phyloP scores from a whole-genome alignment of 2,329 filamentous ascomycete species.

The Ophiocordyceps australis region DNA sequence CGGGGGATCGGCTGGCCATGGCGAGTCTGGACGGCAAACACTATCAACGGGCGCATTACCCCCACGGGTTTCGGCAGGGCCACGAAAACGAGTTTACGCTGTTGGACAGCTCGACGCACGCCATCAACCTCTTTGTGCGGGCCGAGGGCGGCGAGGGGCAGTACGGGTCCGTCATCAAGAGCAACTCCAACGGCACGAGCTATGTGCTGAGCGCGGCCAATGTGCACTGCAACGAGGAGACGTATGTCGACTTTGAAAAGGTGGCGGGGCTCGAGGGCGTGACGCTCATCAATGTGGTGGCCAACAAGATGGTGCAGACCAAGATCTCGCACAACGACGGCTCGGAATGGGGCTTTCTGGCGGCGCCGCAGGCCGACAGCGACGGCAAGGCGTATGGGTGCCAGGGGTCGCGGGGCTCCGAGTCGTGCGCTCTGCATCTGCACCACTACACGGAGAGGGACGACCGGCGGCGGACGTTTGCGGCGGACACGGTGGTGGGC shows the following conservation, averaged over 20 bases:
- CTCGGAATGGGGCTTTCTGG: slow-evolving; percentile 63
- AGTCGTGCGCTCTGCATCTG: slow-evolving; percentile 72
- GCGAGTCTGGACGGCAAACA: slow-evolving; percentile 69
- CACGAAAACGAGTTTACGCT: slow-evolving; percentile 80
- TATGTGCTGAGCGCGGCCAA: slow-evolving; percentile 70
- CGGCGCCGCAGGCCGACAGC: slow-evolving; percentile 51
- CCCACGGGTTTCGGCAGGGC: slow-evolving; percentile 61
- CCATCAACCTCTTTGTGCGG: slow-evolving; percentile 84
- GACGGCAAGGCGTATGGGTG: slow-evolving; percentile 59
- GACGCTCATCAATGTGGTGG: slow-evolving; percentile 68
- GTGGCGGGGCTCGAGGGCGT: slow-evolving; percentile 86
- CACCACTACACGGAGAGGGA: slow-evolving; percentile 87
- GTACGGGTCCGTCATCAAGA: slow-evolving; percentile 86
- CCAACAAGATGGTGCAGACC: slow-evolving; percentile 79
- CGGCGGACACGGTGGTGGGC: slow-evolving; percentile 73
- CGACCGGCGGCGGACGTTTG: slow-evolving; percentile 72
- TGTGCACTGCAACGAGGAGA: slow-evolving; percentile 62
- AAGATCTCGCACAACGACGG: slow-evolving; percentile 96
- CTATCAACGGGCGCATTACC: slow-evolving; percentile 76
- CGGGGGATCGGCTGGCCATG: slow-evolving; percentile 54
- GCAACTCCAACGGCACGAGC: slow-evolving; percentile 93
- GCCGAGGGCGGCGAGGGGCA: slow-evolving; percentile 50
- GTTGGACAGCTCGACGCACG: slow-evolving; percentile 84
- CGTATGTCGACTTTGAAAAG: slow-evolving; percentile 92
- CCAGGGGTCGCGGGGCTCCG: slow-evolving; percentile 33